A percentile compares a stretch with the other conserved stretches of the same genome.
Evolutionary conservation across 2,329 filamentous ascomycete genomes (phyloP).

Genomic region (Colletotrichum sp.): DNA sequence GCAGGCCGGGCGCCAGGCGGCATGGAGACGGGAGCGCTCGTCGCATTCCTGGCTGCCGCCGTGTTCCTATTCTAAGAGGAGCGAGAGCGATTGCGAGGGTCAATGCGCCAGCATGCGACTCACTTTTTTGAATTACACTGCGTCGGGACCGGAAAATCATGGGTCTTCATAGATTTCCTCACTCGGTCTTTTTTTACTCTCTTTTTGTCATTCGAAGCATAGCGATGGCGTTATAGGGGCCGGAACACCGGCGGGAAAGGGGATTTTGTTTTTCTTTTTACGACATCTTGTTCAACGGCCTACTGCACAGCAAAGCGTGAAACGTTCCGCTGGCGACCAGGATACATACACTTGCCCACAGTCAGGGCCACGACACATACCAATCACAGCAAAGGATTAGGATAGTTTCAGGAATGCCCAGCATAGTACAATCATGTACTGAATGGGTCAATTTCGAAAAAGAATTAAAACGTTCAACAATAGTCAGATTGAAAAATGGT

Average conservation of each 20-base stretch:
- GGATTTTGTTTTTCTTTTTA: not conserved
- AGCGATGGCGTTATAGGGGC: conserved; percentile 30
- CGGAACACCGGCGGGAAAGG: not conserved
- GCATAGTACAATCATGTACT: not conserved
- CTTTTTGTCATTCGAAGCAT: conserved; percentile 22
- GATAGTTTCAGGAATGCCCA: not conserved
- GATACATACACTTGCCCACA: not conserved
- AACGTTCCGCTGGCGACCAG: not conserved
- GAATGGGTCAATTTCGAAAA: not conserved
- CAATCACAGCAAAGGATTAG: not conserved
- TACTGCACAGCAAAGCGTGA: not conserved
- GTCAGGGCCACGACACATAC: not conserved
- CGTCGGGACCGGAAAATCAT: not conserved
- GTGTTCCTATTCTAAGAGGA: conserved; percentile 38
- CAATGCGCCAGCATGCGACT: not conserved
- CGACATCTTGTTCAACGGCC: not conserved
- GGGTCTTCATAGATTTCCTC: not conserved
- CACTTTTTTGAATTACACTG: not conserved
- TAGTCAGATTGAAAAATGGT: not conserved
- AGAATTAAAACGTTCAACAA: not conserved
- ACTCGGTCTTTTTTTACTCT: not conserved
- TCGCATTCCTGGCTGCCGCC: conserved; percentile 47
- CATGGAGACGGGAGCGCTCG: conserved; percentile 41
- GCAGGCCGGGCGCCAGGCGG: conserved; percentile 17
- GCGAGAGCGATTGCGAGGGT: not conserved